Base-by-base conservation (phyloP, 345 rosid genomes). In the Kandelia obovata region DNA sequence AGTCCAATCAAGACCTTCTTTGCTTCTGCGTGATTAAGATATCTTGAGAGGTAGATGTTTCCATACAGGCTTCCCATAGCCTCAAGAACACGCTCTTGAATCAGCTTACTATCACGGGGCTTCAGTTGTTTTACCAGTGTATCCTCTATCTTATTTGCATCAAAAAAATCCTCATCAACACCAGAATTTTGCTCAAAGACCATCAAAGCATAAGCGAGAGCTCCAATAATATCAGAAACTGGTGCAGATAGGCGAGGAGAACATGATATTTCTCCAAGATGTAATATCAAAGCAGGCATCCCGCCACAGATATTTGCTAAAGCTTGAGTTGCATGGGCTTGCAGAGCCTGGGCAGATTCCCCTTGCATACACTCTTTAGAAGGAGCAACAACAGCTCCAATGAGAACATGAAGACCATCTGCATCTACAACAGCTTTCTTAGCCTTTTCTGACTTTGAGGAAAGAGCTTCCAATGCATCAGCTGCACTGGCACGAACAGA, bases 11-110 rank as follows among this genome's bases (percentile, higher is more conserved):
- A 93, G 74, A 84, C 87, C 80, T 77, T 81, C 84, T 90, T 92
- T 57, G 96, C 92, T 77, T 92, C 98, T 49, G 93, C 88, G 65
- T 86, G 80, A 74, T 75, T 73, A 51, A 92, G 78, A 73, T 76
- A 79, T 76, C 72, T 63, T 32, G 89, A 77, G 27, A 92, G 85
- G 77, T 74, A 77, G 71, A 55, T 70, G 74, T 90, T 90, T 58
- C 97, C 91, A 65, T 89, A 91, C 73, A 93, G 81, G 71, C 97
- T 90, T 26, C 93, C 92, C 93, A 93, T 87, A 37, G 97, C 96
- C 86, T 90, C 97, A 71, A 93, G 83, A 58, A 89, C 78, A 77
- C 89, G 91, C 74, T 93, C 96, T 75, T 89, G 96, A 71, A 90
- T 70, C 73, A 90, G 74, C 61, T 86, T 83, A 66, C 78, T 75